Percentiles rank a stretch among this genome's conserved stretches.
Evolutionary conservation across 495 filamentous ascomycete genomes (phyloP).

Genomic region (Paragyromitra xinjiangensis): DNA sequence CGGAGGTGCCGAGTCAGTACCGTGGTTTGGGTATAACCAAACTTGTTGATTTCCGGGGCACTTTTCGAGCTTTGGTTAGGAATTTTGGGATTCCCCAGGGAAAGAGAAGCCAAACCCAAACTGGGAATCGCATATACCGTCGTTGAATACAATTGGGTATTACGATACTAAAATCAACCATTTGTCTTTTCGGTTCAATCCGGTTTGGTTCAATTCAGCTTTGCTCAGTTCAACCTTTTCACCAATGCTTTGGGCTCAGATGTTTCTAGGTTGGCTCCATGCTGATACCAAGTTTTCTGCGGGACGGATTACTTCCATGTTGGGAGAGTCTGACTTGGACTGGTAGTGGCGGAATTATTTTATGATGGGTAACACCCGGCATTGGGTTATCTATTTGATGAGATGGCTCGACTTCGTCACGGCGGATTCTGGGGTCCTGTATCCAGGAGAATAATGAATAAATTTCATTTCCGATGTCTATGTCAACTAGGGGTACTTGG

Average conservation of each 20-base stretch:
- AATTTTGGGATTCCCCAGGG: not conserved
- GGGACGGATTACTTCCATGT: not conserved
- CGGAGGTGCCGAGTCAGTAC: not conserved
- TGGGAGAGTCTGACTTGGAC: not conserved
- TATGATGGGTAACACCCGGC: not conserved
- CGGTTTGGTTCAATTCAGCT: conserved; percentile 2
- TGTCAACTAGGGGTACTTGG: conserved; percentile 2
- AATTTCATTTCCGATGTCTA: not conserved
- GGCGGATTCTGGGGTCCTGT: not conserved
- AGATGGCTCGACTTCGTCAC: not conserved
- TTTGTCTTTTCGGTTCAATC: conserved; percentile 1
- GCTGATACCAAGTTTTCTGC: not conserved
- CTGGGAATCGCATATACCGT: conserved; percentile 6
- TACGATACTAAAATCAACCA: not conserved
- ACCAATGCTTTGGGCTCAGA: not conserved
- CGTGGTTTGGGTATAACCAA: not conserved
- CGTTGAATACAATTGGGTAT: not conserved
- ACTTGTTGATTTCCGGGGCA: not conserved
- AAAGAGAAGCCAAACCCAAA: not conserved
- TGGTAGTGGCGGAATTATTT: not conserved
- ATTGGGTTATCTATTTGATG: not conserved
- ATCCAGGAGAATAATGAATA: not conserved
- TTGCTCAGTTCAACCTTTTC: not conserved
- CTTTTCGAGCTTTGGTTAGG: not conserved
- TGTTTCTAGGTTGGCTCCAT: not conserved